These are phyloP conservation scores for Flueggea neowawraea DNA, from an alignment of 441 rosid species.

Conservation along the genomic window DNA sequence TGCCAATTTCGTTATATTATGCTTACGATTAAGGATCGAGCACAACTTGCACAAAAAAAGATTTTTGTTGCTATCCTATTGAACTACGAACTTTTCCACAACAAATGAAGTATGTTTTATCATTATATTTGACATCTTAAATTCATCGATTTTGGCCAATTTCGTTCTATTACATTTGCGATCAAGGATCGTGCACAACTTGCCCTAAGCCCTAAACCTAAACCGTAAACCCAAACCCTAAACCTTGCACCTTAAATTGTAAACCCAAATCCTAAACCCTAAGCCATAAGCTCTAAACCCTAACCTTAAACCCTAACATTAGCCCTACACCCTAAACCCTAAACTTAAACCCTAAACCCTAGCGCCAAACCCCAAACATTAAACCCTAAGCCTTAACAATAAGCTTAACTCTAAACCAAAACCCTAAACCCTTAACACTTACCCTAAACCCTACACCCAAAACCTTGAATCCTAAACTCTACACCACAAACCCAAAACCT, in stretches of 20 bases:
- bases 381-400: conserved; percentile 4
- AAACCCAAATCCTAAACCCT: conserved; percentile 3
- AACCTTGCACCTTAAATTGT: conserved; percentile 4
- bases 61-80: too few relatives aligned
- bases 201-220: conserved; percentile 3
- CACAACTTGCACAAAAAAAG: too few relatives aligned
- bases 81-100: background rate
- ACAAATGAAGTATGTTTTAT: too few relatives aligned
- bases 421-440: conserved; percentile 6
- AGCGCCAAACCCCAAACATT: conserved; percentile 3
- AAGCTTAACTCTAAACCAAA: conserved; percentile 1
- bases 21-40: too few relatives aligned
- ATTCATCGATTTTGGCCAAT: too few relatives aligned
- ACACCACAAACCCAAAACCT: background rate
- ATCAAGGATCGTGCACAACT: background rate
- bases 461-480: background rate
- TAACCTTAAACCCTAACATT: conserved; percentile 5
- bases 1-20: too few relatives aligned
- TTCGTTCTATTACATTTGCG: too few relatives aligned
- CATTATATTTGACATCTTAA: too few relatives aligned
- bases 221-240: conserved; percentile 5
- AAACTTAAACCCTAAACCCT: background rate
- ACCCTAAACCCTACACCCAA: conserved; percentile 1
- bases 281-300: conserved; percentile 3
- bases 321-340: conserved; percentile 8